Evolutionary conservation across 768 basidiomycete genomes (phyloP), one percentile per base, ranked within the genome.

Genomic region (Lanmaoa rubissima): DNA sequence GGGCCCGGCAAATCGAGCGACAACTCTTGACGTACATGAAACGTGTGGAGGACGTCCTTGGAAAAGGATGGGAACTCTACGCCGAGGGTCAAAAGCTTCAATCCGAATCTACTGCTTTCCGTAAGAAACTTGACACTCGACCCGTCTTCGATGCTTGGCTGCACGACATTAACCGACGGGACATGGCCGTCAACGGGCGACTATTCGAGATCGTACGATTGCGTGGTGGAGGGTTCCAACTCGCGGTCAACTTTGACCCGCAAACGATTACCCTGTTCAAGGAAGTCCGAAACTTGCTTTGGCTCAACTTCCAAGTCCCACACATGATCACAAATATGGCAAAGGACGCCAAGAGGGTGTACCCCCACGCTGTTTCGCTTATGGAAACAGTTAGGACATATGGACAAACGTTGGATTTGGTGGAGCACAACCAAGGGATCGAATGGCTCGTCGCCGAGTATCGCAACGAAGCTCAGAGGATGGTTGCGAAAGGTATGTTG

Each of bases 321-420:
- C 94, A 98, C 75, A 86, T 90, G 51, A 93, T 92, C 60, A 88
- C 88, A 64, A 97, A 95, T 70, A 90, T 97, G 84, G 97, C 97
- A 36, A 99, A 98, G 77, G 96, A 99, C 64, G 97, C 97, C 58
- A 98, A 97, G 79, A 78, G 94, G 63, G 95, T 98, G 58, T 99
- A 99, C 70, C 95, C 95, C 0, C 94, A 98, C 77, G 97, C 97
- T 3, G 96, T 98, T 62, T 94, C 92, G 66, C 73, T 94, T 72
- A 98, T 98, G 96, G 97, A 99, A 78, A 96, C 94, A 0, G 94
- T 98, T n/a, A 79, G 95, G 70, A 98, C 94, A 31, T 98, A 99
- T 73, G 90, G 90, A 19, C 97, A 99, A 76, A 97, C 93, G 1
- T 75, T 97, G 69, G 92, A 94, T 69, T 75, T 98, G 64, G 88